These are phyloP conservation scores for Hypoxylon sp. DNA, from an alignment of 2,329 filamentous ascomycete species.

Conservation along the genomic window DNA sequence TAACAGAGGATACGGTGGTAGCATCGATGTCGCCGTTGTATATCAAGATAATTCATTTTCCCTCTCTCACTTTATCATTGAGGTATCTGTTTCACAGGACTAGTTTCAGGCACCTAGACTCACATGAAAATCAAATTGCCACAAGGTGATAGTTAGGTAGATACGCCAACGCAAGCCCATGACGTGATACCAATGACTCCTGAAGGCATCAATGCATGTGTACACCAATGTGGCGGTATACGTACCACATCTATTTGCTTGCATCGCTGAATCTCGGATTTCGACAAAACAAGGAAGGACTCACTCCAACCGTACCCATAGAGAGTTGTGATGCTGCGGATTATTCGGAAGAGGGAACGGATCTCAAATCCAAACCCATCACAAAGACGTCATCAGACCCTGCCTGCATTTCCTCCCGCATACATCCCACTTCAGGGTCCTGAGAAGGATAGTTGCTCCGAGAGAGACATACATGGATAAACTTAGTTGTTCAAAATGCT, in stretches of 20 bases:
- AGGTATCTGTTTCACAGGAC: constrained; percentile 4
- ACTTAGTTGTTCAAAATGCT: background rate
- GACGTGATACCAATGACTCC: constrained; percentile 11
- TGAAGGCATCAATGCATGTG: constrained; percentile 21
- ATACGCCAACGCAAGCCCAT: constrained; percentile 8
- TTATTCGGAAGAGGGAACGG: constrained; percentile 4
- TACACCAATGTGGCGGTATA: constrained; percentile 9
- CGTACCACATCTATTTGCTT: constrained; percentile 19
- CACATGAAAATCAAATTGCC: constrained; percentile 6
- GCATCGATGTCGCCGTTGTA: background rate
- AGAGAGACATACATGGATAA: constrained; percentile 4
- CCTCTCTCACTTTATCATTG: background rate
- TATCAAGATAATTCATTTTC: background rate
- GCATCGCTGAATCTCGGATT: constrained; percentile 4
- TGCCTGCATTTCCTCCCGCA: constrained; percentile 13
- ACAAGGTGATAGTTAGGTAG: constrained; percentile 10
- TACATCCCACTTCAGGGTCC: background rate
- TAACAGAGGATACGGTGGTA: too few species aligned
- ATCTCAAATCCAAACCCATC: constrained; percentile 9
- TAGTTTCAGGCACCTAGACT: background rate
- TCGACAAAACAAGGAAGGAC: constrained; percentile 1
- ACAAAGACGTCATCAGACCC: constrained; percentile 24
- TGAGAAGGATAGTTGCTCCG: background rate
- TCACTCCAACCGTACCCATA: background rate
- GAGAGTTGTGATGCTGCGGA: constrained; percentile 5